Base-by-base conservation (phyloP, 192 early-diverging fungal species). In the Backusella tuberculispora region DNA sequence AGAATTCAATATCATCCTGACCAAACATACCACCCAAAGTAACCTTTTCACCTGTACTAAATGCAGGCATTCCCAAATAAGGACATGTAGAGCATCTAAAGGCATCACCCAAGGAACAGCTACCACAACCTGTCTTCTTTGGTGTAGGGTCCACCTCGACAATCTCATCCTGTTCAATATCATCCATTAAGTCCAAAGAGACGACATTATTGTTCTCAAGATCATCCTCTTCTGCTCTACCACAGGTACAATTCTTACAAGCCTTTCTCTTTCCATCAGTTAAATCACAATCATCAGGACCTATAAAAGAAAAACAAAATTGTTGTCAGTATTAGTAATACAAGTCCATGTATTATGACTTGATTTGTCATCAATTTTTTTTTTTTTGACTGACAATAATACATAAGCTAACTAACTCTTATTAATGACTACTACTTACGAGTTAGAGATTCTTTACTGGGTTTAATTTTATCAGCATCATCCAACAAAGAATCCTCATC, bases 211-310 rank as follows among this genome's bases (percentile, higher is more conserved):
- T 90, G 8, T 81, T 83, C 60, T 93, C 95, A 34, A 83, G 83
- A 19, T 87, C 90, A 47, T 93, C 93, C 53, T 91, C 88, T 37
- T 95, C 92, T 13, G 95, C 95, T 50, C 91, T 89, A 7, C 98
- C 96, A 77, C 98, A 99, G 9, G 90, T 90, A 80, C 98, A 99
- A 85, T 97, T 96, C 86, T 99, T 99, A 88, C 98, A 99, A 19
- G 97, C 95, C 85, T 96, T 98, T 73, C 90, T 84, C 78, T 93
- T 93, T 40, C 91, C 85, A 64, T 83, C 86, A 63, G 81, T 82
- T 65, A 92, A 85, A 80, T 86, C 88, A 82, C 90, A 92, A 63
- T 92, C 92, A 53, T 90, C 91, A 6, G 93, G 92, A 34, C 80
- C 83, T 78, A 65, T 60, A 47, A 53, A 34, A 34, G 29, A 34